These are phyloP conservation scores for Phytophthora fragariaefolia DNA, from an alignment of 352 stramenopile species.

Conservation along the genomic window DNA sequence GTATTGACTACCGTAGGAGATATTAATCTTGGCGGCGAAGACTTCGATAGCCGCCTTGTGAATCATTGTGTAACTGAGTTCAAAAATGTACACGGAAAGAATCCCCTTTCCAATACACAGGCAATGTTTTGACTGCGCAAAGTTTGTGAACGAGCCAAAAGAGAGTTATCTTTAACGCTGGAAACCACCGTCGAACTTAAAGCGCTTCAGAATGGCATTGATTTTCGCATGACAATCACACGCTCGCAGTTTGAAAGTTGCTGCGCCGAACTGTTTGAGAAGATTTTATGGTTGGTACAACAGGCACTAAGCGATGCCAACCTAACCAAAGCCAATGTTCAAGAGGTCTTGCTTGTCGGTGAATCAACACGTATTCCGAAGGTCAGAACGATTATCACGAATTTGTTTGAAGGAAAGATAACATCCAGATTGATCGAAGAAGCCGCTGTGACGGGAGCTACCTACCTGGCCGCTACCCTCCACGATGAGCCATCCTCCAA, in stretches of 20 bases:
- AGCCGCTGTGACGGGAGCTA: not conserved
- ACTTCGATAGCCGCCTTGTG: not conserved
- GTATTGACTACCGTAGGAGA: not conserved
- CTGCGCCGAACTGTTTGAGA: not conserved
- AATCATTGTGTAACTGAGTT: constrained; percentile 2
- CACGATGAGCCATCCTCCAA: not conserved
- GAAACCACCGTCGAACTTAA: not conserved
- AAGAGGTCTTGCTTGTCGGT: not conserved
- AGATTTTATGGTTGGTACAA: not conserved
- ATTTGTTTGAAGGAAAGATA: not conserved
- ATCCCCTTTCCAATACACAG: not conserved
- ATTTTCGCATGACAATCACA: not conserved
- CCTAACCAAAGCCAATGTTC: not conserved
- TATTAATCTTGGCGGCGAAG: not conserved
- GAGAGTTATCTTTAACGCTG: not conserved
- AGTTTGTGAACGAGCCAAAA: not conserved
- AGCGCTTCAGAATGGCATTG: not conserved
- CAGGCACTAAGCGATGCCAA: constrained; percentile 1
- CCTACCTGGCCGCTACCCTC: not conserved
- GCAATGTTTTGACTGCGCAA: not conserved
- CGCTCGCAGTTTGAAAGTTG: not conserved
- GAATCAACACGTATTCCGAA: not conserved
- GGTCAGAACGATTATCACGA: not conserved
- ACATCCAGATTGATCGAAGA: not conserved
- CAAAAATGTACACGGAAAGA: not conserved